Evolutionary conservation across 2,329 filamentous ascomycete genomes (phyloP), one percentile per base, ranked within the genome.

Genomic region (Clarireedia homoeocarpa): DNA sequence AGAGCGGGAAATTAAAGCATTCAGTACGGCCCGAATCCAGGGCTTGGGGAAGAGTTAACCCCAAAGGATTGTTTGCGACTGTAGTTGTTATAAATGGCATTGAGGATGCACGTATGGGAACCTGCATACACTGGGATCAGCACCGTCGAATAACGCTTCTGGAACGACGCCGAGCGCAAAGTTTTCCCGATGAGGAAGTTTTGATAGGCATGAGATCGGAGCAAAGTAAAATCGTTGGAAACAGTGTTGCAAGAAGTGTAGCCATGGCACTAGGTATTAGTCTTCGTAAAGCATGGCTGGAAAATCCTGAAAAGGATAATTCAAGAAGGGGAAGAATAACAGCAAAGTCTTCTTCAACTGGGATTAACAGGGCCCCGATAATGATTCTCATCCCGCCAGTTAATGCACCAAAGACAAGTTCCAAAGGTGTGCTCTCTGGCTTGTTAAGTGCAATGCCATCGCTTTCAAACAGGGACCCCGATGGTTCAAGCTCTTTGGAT

Each of bases 211-310:
- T 53, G 0, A 68, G 77, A 0, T 9, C 39, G 0, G 72, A 83
- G 1, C 84, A 89, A 89, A 65, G 84, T 80, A 79, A 77, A 54
- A 81, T 89, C 20, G 75, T 91, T 0, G 89, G 89, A 0, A 95
- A 95, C 68, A 88, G 84, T 27, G 89, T 95, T 0, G 81, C 88
- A 2, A 74, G 88, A 7, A 79, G 82, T 24, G 79, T 89, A 1
- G 81, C 87, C 0, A 69, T 90, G 17, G 81, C 82, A 0, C 67
- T 91, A 1, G 89, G 89, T 0, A 65, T 88, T 4, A 73, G 77
- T 9, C 71, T 91, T 12, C 74, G 84, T 6, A 77, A 85, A 59
- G 85, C 85, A 0, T 83, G 72, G 73, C 36, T 67, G 1, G 57
- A 61, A 17, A 65, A 63, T 48, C n/a, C 55, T 6, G 59, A 61